Percentiles rank a stretch among this genome's conserved stretches.
These are phyloP conservation scores for Boechera stricta DNA, from an alignment of 345 rosid genomes.

Conservation along the genomic window DNA sequence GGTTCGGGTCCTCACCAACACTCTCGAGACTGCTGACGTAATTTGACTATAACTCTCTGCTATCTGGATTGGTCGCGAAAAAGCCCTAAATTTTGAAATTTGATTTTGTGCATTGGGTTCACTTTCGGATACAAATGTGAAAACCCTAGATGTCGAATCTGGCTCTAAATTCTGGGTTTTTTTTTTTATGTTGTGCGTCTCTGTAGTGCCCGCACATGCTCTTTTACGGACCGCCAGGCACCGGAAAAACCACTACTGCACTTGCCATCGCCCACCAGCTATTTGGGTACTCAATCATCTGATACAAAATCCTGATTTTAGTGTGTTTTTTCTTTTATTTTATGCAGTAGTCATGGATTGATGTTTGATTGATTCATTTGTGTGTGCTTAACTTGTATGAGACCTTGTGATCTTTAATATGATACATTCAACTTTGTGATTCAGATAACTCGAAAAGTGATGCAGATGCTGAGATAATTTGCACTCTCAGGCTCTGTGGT, in stretches of 20 bases:
- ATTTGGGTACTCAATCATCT: slow-evolving; percentile 61
- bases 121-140: background rate
- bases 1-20: slow-evolving; percentile 95
- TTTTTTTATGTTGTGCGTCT: background rate
- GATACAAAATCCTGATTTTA: background rate
- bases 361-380: slow-evolving; percentile 1
- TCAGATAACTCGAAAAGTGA: background rate
- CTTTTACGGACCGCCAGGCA: slow-evolving; percentile 97
- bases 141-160: slow-evolving; percentile 34
- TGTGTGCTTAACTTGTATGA: background rate
- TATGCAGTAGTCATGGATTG: background rate
- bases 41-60: slow-evolving; percentile 9
- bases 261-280: slow-evolving; percentile 96
- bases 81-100: slow-evolving; percentile 43
- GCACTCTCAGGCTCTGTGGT: background rate
- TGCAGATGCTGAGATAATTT: background rate
- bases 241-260: slow-evolving; percentile 94
- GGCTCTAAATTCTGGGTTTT: slow-evolving; percentile 16
- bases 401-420: background rate
- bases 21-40: slow-evolving; percentile 81
- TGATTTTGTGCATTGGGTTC: no score
- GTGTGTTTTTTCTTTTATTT: background rate
- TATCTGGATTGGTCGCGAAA: background rate
- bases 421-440: background rate
- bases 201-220: slow-evolving; percentile 94